These are phyloP conservation scores for Oryza longistaminata DNA, from an alignment of 176 grass and related monocot species.

Conservation along the genomic window DNA sequence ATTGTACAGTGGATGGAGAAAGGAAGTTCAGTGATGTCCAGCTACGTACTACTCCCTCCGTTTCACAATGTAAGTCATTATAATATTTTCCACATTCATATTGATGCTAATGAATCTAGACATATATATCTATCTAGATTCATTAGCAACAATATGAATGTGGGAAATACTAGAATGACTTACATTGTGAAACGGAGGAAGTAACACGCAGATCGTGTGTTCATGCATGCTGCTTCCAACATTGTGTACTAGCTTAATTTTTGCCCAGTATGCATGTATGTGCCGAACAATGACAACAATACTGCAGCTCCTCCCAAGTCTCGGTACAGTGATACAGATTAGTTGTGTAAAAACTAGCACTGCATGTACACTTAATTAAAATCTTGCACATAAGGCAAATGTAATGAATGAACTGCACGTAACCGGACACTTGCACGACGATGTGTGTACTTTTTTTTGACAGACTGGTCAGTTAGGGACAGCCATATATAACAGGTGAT, in stretches of 20 bases:
- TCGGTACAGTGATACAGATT: too few species aligned
- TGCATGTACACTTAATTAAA: neutral
- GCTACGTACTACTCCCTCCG: neutral
- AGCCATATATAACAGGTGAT: neutral
- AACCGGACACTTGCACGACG: too few species aligned
- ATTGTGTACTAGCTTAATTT: neutral
- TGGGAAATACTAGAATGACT: too few species aligned
- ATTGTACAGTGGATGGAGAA: neutral
- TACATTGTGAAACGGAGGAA: too few species aligned
- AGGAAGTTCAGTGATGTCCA: slow-evolving; percentile 5
- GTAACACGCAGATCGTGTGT: neutral
- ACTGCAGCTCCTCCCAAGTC: neutral
- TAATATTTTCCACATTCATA: too few species aligned
- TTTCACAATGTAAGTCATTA: too few species aligned
- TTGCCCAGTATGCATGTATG: neutral
- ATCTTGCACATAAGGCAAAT: neutral
- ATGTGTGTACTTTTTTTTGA: neutral
- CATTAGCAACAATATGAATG: too few species aligned
- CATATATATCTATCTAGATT: too few species aligned
- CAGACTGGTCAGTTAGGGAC: neutral
- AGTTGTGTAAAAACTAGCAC: neutral
- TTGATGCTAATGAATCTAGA: too few species aligned
- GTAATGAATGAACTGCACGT: neutral
- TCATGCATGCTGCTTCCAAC: neutral
- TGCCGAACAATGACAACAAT: neutral